Evolutionary conservation across 1,284 basidiomycete genomes (phyloP).

Genomic region (Sporisorium graminicola): DNA sequence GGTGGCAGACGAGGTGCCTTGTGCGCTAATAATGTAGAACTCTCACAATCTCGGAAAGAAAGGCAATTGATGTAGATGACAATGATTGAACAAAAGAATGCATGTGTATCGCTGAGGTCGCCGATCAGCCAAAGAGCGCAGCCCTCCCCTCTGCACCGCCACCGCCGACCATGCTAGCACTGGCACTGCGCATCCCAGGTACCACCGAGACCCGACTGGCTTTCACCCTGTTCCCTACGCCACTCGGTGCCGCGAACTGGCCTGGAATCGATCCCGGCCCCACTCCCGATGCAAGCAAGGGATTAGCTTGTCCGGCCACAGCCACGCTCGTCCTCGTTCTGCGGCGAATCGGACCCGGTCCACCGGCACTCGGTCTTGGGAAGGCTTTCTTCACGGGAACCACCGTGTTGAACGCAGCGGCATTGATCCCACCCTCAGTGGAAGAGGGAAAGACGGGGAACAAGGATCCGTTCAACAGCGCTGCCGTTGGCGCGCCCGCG

Average conservation of each 20-base stretch:
- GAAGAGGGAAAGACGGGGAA: conserved; percentile 17
- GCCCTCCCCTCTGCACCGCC: neutral
- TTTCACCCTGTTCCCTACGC: conserved; percentile 31
- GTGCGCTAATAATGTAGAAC: neutral
- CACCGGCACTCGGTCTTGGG: conserved; percentile 39
- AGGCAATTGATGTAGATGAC: neutral
- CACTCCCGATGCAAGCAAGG: neutral
- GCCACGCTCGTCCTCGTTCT: conserved; percentile 27
- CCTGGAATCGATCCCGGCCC: conserved; percentile 12
- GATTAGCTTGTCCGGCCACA: conserved; percentile 1
- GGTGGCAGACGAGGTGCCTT: conserved; percentile 26
- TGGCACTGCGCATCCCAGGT: neutral
- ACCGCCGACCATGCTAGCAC: neutral
- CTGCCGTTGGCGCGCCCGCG: too few relatives aligned
- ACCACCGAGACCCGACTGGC: conserved; percentile 21
- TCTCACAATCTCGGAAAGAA: neutral
- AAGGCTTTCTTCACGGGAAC: conserved; percentile 38
- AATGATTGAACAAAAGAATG: neutral
- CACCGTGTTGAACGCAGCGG: neutral
- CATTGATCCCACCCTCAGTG: conserved; percentile 13
- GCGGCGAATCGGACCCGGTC: conserved; percentile 35
- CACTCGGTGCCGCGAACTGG: conserved; percentile 12
- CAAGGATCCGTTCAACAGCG: conserved; percentile 17
- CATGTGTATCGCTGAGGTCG: neutral
- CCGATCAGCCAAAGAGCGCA: conserved; percentile 6